Evolutionary conservation across 768 basidiomycete species (phyloP).

Genomic region (Phlebiopsis flavidoalba): DNA sequence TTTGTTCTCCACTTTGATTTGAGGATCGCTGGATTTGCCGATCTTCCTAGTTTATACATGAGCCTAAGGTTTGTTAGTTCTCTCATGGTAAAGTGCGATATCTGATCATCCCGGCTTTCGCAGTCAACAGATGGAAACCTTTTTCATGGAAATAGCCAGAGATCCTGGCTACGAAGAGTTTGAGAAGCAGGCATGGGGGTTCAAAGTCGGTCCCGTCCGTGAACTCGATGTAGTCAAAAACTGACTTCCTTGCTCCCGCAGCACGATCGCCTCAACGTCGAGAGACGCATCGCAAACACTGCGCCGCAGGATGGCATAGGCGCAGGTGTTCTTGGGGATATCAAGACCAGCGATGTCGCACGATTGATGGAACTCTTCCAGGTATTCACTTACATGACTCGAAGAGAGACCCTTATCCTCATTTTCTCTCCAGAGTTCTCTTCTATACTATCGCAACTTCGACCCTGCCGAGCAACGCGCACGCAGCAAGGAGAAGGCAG

Average conservation of each 20-base stretch:
- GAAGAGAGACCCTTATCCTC: not conserved
- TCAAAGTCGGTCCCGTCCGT: slow-evolving; percentile 49
- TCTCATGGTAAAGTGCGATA: not conserved
- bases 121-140: slow-evolving; percentile 77
- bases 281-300: slow-evolving; percentile 51
- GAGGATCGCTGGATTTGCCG: slow-evolving; percentile 80
- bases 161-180: slow-evolving; percentile 61
- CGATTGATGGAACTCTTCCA: slow-evolving; percentile 84
- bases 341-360: slow-evolving; percentile 77
- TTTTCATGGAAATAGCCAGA: slow-evolving; percentile 61
- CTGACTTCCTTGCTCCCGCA: slow-evolving; percentile 23
- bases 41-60: slow-evolving; percentile 70
- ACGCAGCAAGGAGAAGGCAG: slow-evolving; percentile 5
- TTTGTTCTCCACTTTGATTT: slow-evolving; percentile 84
- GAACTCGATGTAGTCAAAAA: not conserved
- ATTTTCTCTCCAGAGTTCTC: slow-evolving; percentile 43
- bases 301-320: slow-evolving; percentile 27
- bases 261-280: slow-evolving; percentile 75
- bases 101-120: not conserved
- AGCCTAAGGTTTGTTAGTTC: slow-evolving; percentile 38
- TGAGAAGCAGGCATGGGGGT: slow-evolving; percentile 69
- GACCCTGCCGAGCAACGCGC: slow-evolving; percentile 28
- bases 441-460: slow-evolving; percentile 72
- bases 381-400: slow-evolving; percentile 26
- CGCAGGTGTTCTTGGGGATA: slow-evolving; percentile 23